A percentile compares a stretch with the other conserved stretches of the same genome.
Evolutionary conservation across 148 eudicot genomes (phyloP).

Genomic region (Talinum fruticosum): DNA sequence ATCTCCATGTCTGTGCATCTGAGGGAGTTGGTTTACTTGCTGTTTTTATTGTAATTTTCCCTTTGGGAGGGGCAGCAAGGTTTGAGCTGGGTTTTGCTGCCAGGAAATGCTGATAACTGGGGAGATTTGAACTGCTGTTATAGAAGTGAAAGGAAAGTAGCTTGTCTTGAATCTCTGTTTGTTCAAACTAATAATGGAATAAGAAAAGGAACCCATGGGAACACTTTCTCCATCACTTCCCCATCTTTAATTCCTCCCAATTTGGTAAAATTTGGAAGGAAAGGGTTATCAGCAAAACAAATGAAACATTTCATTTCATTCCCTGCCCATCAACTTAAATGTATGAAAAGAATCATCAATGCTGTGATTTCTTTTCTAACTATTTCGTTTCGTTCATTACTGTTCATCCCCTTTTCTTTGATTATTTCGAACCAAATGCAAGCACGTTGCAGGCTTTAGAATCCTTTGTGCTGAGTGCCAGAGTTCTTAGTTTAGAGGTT

Average conservation of each 20-base stretch:
- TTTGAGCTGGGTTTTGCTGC: neutral
- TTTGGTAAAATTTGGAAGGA: neutral
- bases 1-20: neutral
- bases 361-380: neutral
- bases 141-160: neutral
- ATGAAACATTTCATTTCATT: neutral
- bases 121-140: neutral
- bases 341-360: neutral
- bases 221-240: constrained; percentile 3
- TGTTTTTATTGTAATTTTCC: neutral
- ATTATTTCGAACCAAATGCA: neutral
- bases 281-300: no score
- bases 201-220: neutral
- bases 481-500: neutral
- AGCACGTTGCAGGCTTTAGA: neutral
- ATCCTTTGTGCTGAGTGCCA: neutral
- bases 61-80: neutral
- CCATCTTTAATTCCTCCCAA: neutral
- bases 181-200: neutral
- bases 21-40: neutral
- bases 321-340: neutral
- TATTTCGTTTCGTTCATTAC: neutral
- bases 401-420: neutral
- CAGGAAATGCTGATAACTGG: neutral
- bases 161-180: neutral